These are phyloP conservation scores for Elongisporangium senticosum DNA, from an alignment of 352 stramenopile genomes.

Conservation along the genomic window DNA sequence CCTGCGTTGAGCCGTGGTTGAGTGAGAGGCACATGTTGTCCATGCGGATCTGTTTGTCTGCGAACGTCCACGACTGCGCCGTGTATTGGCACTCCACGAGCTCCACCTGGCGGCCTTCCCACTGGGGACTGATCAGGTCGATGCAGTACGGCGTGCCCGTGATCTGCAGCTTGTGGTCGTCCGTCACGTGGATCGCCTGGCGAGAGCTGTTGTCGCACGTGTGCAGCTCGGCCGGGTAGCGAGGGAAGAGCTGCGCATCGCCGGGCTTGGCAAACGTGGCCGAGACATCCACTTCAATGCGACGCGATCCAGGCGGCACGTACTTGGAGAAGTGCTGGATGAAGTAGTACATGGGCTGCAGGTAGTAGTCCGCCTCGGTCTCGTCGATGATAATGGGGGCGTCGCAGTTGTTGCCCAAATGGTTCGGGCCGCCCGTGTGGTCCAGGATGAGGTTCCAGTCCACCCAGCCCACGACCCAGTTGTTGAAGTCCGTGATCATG, in stretches of 20 bases:
- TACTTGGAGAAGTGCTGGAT: conserved; percentile 90
- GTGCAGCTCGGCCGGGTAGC: conserved; percentile 55
- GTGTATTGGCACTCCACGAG: conserved; percentile 71
- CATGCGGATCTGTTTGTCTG: conserved; percentile 48
- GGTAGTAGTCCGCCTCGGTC: conserved; percentile 52
- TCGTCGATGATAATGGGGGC: conserved; percentile 67
- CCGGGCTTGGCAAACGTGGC: conserved; percentile 47
- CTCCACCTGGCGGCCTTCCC: conserved; percentile 50
- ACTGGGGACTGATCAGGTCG: conserved; percentile 38
- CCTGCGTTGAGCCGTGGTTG: conserved; percentile 52
- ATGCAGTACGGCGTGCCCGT: conserved; percentile 56
- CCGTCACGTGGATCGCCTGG: conserved; percentile 46
- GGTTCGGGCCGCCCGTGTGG: conserved; percentile 84
- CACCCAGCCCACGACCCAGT: conserved; percentile 84
- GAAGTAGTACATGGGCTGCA: conserved; percentile 90
- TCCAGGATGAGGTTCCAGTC: conserved; percentile 93
- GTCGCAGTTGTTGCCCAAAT: conserved; percentile 69
- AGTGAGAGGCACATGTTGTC: conserved; percentile 58
- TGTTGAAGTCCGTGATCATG: conserved; percentile 89
- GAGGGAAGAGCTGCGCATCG: conserved; percentile 50
- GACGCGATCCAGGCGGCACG: conserved; percentile 67
- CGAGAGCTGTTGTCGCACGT: conserved; percentile 62
- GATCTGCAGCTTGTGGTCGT: conserved; percentile 71
- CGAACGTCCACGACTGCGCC: conserved; percentile 58
- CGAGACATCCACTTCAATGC: conserved; percentile 48